Base-by-base conservation (phyloP, 805 yeast genomes). In the Blastobotrys muscicola region DNA sequence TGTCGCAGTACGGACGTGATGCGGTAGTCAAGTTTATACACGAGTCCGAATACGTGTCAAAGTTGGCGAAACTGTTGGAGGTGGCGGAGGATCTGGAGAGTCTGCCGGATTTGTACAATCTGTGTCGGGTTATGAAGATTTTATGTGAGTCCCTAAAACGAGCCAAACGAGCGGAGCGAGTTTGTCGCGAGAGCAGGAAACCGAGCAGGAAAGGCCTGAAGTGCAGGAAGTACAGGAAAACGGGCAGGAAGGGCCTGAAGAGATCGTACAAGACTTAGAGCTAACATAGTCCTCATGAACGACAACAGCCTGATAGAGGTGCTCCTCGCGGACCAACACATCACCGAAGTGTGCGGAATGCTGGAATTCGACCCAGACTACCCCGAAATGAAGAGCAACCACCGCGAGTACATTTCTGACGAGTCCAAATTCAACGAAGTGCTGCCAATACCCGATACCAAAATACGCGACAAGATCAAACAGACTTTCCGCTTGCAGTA, bases 401-500 rank as follows among this genome's bases (percentile, higher is more conserved):
- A 85, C 64, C 67, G 96, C 42, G 76, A 75, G 15, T 82, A 75
- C 55, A 59, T 86, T 29, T 56, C 58, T 3, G 72, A 78, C 48
- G 76, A 76, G 38, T 64, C 80, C 5, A 69, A 70, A 34, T 82
- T 84, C 64, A 82, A 81, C 58, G 81, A 82, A 51, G 83, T 87
- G 3, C 64, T 85, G 11, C 86, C 87, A 0, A 67, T 81, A 9
- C 65, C 71, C 2, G 72, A 78, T 52, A 62, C 64, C 2, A 65
- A 67, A 2, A 68, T 78, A 11, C 68, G 72, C 46, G 59, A 64
- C 4, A 70, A 82, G 41, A 81, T 89, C 45, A 78, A 80, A 44
- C 77, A 78, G 54, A 87, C 92, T 33, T 85, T 80, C 58, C 71
- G 85, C 45, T 67, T 87, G 44, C 89, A 82, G 55, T 85, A 84